Conservation (phyloP, 345 rosid species). For the Garcia nutans region DNA sequence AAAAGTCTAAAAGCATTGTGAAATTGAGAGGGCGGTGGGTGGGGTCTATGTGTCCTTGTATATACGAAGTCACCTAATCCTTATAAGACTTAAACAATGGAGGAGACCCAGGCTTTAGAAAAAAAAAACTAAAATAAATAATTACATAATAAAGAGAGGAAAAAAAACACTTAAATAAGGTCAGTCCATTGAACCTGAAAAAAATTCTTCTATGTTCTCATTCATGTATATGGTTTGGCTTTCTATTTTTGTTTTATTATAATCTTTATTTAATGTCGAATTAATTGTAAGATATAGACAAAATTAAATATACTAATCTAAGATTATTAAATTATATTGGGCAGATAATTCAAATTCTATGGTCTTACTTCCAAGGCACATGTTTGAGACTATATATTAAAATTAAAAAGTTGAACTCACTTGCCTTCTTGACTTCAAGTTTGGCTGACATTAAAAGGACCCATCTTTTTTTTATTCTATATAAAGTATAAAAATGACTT, state of each 20-base stretch:
- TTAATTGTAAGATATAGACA: neutral
- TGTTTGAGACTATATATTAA: conserved; percentile 16
- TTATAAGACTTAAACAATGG: conserved; percentile 1
- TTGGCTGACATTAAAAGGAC: conserved; percentile 12
- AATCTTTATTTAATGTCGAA: too few relatives aligned
- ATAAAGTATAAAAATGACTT: too few relatives aligned
- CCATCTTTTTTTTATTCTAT: neutral
- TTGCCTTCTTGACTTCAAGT: conserved; percentile 17
- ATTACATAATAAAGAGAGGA: neutral
- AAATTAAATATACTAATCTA: neutral
- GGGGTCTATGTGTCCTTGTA: neutral
- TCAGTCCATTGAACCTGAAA: conserved; percentile 11
- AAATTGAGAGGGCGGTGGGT: neutral
- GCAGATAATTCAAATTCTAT: neutral
- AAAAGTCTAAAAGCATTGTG: neutral
- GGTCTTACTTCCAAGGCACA: conserved; percentile 19
- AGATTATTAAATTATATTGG: too few relatives aligned
- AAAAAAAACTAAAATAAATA: too few relatives aligned
- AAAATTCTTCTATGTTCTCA: conserved; percentile 15
- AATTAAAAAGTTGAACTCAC: neutral
- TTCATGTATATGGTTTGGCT: conserved; percentile 14
- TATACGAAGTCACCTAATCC: conserved; percentile 4
- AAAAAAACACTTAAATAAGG: neutral
- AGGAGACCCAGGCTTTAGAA: neutral
- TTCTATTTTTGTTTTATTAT: neutral